These are phyloP conservation scores for Boletus sp. DNA, from an alignment of 1,284 basidiomycete species.

Conservation along the genomic window DNA sequence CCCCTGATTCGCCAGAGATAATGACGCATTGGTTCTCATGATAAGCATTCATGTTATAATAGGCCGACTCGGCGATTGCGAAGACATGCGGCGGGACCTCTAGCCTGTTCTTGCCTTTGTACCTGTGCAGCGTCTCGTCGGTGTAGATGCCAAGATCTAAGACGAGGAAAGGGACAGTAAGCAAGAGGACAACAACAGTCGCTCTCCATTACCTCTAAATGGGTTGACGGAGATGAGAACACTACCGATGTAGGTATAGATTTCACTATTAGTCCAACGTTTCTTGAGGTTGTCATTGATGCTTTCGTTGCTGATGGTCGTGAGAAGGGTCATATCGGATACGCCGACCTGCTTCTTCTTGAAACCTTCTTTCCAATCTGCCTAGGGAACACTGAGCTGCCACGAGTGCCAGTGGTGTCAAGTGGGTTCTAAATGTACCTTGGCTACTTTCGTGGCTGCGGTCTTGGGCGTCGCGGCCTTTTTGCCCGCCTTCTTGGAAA, in stretches of 20 bases:
- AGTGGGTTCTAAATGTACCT: constrained; percentile 43
- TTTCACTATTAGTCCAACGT: constrained; percentile 92
- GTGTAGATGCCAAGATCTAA: constrained; percentile 96
- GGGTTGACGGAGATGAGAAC: constrained; percentile 99
- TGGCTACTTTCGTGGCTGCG: constrained; percentile 63
- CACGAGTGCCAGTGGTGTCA: constrained; percentile 3
- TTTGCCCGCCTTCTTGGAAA: constrained; percentile 90
- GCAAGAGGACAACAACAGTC: neutral
- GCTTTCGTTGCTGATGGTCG: constrained; percentile 96
- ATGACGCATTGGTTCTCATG: constrained; percentile 99
- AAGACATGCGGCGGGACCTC: constrained; percentile 99
- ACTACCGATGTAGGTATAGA: constrained; percentile 98
- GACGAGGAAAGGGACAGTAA: constrained; percentile 1
- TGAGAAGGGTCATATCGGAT: constrained; percentile 96
- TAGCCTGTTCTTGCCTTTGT: constrained; percentile 96
- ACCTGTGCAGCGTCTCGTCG: constrained; percentile 79
- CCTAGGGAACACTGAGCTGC: constrained; percentile 44
- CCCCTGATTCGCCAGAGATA: constrained; percentile 98
- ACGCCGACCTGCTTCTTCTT: constrained; percentile 98
- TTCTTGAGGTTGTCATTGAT: constrained; percentile 98
- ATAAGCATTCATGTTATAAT: constrained; percentile 99
- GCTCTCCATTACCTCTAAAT: constrained; percentile 71
- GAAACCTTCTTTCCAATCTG: constrained; percentile 97
- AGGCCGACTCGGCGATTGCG: constrained; percentile 92
- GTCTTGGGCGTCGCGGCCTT: constrained; percentile 70